Base-by-base conservation (phyloP, 192 early-diverging fungal species). In the Linnemannia elongata region DNA sequence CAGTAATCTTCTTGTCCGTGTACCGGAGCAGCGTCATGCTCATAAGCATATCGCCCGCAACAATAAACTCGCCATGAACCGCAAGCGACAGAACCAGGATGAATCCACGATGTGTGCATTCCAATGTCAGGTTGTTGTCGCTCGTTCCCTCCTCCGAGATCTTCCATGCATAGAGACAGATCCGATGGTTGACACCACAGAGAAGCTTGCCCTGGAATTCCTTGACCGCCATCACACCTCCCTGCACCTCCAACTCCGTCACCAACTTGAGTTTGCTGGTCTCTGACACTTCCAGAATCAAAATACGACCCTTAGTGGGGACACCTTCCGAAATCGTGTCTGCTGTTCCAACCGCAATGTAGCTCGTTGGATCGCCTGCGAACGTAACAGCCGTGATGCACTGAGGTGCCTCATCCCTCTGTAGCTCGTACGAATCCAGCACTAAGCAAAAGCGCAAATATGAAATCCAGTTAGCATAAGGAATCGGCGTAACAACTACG, bases 41-140 rank as follows among this genome's bases (percentile, higher is more conserved):
- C 55, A 94, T 91, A 90, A 98, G 93, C 55, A 98, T 38, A 86
- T 99, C 98, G 27, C 95, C 97, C 18, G 97, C 95, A 1, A 95
- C 75, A 36, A 98, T 82, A 38, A 91, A 91, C 73, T 97, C 94
- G 33, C 94, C 96, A 15, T 79, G 81, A 6, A 90, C 89, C 4
- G 93, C 90, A 44, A 97, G 35, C 24, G 87, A 89, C 9, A 96
- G 69, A 6, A 91, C 86, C 9, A 94, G 45, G 9, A 94, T 92
- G 78, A 88, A 88, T 44, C 81, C 80, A 63, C 45, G 78, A 39
- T 88, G 83, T 41, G 69, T 73, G 49, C 88, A 91, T n/a, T 89
- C 81, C 42, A 72, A 52, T 7, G 76, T 41, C n/a, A 88, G 47
- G 30, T 69, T 78, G 52, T 38, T 77, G 27, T 74, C 77, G 1